These are phyloP conservation scores for Filosporella fistucella DNA, from an alignment of 495 filamentous ascomycete genomes.

Conservation along the genomic window DNA sequence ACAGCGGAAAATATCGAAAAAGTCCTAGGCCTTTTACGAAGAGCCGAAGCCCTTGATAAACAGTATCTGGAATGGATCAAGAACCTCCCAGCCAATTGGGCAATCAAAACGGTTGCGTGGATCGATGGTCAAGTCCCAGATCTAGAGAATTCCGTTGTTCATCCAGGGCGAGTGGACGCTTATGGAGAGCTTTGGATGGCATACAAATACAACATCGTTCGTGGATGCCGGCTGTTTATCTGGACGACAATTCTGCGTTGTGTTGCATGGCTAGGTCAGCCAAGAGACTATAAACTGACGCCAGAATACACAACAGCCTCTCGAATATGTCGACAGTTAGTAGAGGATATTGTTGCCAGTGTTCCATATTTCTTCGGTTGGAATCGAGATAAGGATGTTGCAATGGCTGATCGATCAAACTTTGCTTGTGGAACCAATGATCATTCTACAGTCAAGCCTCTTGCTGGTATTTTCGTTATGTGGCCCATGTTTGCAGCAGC, in stretches of 20 bases:
- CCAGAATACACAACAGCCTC: conserved; percentile 42
- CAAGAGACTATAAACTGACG: conserved; percentile 45
- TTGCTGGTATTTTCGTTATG: conserved; percentile 41
- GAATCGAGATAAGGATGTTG: conserved; percentile 30
- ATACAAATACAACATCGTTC: conserved; percentile 40
- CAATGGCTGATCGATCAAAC: conserved; percentile 6
- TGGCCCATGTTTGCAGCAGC: conserved; percentile 36
- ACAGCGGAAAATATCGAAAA: conserved; percentile 31
- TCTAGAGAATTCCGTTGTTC: conserved; percentile 36
- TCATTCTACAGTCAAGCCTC: conserved; percentile 26
- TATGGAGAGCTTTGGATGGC: conserved; percentile 47
- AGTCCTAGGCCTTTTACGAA: conserved; percentile 35
- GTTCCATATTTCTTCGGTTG: conserved; percentile 49
- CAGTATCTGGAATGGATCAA: conserved; percentile 38
- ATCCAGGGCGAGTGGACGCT: conserved; percentile 43
- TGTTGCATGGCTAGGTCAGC: conserved; percentile 41
- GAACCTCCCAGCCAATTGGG: conserved; percentile 34
- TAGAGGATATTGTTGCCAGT: conserved; percentile 43
- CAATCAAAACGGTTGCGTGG: conserved; percentile 38
- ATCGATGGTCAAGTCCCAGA: conserved; percentile 30
- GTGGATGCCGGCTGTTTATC: conserved; percentile 37
- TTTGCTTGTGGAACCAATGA: conserved; percentile 38
- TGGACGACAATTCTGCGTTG: conserved; percentile 40
- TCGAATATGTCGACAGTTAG: conserved; percentile 33
- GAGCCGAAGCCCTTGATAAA: conserved; percentile 35